Percentiles rank a stretch among this genome's conserved stretches.
phyloP scores from a whole-genome alignment of 345 rosid genomes.

The Jatropha curcas region DNA sequence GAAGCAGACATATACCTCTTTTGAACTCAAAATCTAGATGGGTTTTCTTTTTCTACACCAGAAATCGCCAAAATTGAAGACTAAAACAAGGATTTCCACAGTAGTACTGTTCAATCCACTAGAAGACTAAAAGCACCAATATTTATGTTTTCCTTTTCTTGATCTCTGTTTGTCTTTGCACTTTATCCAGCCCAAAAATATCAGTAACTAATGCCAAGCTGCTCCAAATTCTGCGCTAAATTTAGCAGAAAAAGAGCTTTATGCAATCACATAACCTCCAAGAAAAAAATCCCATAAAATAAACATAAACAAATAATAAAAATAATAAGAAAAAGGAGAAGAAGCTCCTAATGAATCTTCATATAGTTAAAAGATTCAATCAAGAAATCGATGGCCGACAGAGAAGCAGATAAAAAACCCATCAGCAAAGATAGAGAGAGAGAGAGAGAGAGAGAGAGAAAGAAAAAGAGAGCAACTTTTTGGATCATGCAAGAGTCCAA shows the following conservation, averaged over 20 bases:
- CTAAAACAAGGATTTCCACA: not conserved
- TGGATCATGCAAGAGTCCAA: conserved; percentile 54
- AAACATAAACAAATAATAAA: no score
- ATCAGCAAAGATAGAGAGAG: conserved; percentile 22
- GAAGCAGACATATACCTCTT: not conserved
- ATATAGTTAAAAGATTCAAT: conserved; percentile 41
- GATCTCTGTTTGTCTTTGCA: no score
- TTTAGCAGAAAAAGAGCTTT: not conserved
- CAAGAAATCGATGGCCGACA: conserved; percentile 48
- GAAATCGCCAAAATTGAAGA: conserved; percentile 6
- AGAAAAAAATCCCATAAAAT: not conserved
- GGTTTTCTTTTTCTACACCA: not conserved
- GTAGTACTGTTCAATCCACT: conserved; percentile 5
- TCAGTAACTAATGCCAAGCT: not conserved
- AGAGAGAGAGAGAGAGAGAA: not conserved
- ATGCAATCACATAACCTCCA: not conserved
- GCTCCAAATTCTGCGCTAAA: conserved; percentile 1
- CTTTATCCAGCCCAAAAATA: not conserved
- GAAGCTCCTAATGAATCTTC: conserved; percentile 27
- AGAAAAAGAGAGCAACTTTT: conserved; percentile 24
- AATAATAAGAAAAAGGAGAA: not conserved
- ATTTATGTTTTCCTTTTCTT: not conserved
- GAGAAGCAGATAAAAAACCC: conserved; percentile 39
- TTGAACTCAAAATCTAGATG: not conserved
- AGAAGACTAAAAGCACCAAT: not conserved